Evolutionary conservation across 1,139 yeast genomes (phyloP).

Genomic region (Candida sp.): DNA sequence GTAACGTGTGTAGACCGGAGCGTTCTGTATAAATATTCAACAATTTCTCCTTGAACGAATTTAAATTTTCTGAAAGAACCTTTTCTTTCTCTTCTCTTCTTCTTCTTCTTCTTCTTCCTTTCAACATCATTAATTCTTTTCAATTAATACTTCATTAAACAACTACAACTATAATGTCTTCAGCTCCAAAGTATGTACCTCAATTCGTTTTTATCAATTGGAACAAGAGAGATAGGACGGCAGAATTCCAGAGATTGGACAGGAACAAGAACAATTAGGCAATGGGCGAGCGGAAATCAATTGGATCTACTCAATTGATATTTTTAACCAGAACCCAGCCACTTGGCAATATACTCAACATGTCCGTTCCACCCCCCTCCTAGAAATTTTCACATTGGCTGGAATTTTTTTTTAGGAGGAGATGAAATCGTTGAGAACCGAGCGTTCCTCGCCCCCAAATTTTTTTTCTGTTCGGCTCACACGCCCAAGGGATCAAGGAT

Average conservation of each 20-base stretch:
- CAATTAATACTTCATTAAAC: neutral
- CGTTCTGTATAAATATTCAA: conserved; percentile 12
- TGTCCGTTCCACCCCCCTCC: neutral
- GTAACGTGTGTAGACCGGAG: neutral
- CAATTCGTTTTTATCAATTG: neutral
- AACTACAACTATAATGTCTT: conserved; percentile 14
- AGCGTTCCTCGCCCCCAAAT: neutral
- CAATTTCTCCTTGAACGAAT: conserved; percentile 7
- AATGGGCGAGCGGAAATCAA: neutral
- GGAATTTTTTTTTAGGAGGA: neutral
- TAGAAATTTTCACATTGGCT: neutral
- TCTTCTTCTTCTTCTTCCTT: conserved; percentile 5
- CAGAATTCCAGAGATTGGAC: neutral
- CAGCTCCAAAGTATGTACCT: conserved; percentile 50
- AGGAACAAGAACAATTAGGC: neutral
- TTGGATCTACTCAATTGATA: neutral
- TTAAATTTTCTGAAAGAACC: conserved; percentile 1
- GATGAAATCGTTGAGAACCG: neutral
- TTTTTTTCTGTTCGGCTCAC: neutral
- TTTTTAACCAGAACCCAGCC: neutral
- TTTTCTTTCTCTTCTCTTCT: conserved; percentile 2
- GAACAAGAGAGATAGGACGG: neutral
- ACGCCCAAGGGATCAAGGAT: neutral
- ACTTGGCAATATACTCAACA: neutral
- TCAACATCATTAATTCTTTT: conserved; percentile 4